Base-by-base conservation (phyloP, 2,329 filamentous ascomycete genomes). In the Colletotrichum falcatum region DNA sequence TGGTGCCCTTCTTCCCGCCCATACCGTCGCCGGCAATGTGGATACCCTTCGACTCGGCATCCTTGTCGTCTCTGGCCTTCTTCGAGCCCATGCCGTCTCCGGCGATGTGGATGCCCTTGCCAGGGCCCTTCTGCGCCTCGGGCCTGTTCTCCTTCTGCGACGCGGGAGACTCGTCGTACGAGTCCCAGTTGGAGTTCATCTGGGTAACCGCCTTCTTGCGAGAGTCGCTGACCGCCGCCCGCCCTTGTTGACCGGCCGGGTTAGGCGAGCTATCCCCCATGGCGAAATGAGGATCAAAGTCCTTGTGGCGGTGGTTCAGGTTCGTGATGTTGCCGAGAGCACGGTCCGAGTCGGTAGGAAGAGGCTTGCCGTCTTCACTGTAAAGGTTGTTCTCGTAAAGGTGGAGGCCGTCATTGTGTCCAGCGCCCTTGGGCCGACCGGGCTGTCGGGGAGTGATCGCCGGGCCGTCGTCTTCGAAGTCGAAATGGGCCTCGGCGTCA, bases 401-500 rank as follows among this genome's bases (percentile, higher is more conserved):
- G 35, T 88, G 86, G 53, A 91, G 83, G 8, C 91, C 91, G 66
- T 89, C 89, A 80, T 94, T 94, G 67, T 90, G 87, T 46, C 81
- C 85, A n/a, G 85, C 81, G 54, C 88, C 89, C 66, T 84, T 86
- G 62, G 85, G 85, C 60, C 84, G 83, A 59, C 80, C 81, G 61
- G 81, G 77, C 58, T 80, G 76, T 61, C 85, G 84, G 53, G 83
- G 81, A 65, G 86, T 84, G 9, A 83, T 85, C 20, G 85, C 82
- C 60, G 88, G 88, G 59, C 89, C 90, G 66, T 95, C 91, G 78
- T 98, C 95, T 64, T 89, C 85, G 76, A 98, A 88, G 72, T 96
- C 90, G 77, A 97, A 98, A 80, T 98, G 94, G 1, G 90, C 83
- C 77, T 95, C 90, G 23, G 92, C 91, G 76, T 97, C 93, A 51